Evolutionary conservation across 2,329 filamentous ascomycete species (phyloP).

Genomic region (Gyromitra esculenta): DNA sequence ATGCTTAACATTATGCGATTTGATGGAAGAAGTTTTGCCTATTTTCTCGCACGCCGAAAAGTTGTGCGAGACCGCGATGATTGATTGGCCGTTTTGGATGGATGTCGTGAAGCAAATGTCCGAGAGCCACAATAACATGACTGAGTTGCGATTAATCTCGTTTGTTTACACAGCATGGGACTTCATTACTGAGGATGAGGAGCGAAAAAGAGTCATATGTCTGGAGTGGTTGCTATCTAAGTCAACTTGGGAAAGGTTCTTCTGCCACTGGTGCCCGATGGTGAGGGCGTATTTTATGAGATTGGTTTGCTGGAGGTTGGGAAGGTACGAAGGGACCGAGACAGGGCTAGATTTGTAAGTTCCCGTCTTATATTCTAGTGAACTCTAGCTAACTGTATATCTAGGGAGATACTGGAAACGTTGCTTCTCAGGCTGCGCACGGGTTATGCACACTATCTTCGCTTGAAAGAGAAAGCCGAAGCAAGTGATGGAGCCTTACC

Average conservation of each 20-base stretch:
- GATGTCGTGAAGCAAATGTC: conserved; percentile 81
- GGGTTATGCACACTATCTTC: conserved; percentile 82
- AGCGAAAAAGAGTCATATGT: conserved; percentile 76
- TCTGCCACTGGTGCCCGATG: conserved; percentile 97
- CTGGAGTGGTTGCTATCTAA: conserved; percentile 78
- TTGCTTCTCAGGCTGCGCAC: conserved; percentile 75
- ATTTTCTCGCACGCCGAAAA: conserved; percentile 66
- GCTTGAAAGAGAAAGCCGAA: conserved; percentile 75
- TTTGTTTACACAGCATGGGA: conserved; percentile 85
- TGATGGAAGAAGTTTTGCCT: conserved; percentile 81
- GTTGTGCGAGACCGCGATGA: conserved; percentile 61
- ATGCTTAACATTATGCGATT: conserved; percentile 90
- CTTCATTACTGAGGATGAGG: conserved; percentile 71
- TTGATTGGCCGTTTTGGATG: conserved; percentile 88
- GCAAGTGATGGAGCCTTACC: conserved; percentile 66
- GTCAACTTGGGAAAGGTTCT: conserved; percentile 79
- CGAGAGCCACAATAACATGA: conserved; percentile 85
- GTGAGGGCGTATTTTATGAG: conserved; percentile 93
- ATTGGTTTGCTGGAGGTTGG: conserved; percentile 87
- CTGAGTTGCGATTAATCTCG: conserved; percentile 83
- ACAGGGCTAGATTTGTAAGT: conserved; percentile 75
- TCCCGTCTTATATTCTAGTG: conserved; percentile 3
- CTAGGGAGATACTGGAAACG: conserved; percentile 74
- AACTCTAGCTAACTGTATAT: conserved; percentile 39
- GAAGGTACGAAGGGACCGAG: conserved; percentile 75